These are phyloP conservation scores for Erigeron canadensis DNA, from an alignment of 129 eudicot genomes.

Conservation along the genomic window DNA sequence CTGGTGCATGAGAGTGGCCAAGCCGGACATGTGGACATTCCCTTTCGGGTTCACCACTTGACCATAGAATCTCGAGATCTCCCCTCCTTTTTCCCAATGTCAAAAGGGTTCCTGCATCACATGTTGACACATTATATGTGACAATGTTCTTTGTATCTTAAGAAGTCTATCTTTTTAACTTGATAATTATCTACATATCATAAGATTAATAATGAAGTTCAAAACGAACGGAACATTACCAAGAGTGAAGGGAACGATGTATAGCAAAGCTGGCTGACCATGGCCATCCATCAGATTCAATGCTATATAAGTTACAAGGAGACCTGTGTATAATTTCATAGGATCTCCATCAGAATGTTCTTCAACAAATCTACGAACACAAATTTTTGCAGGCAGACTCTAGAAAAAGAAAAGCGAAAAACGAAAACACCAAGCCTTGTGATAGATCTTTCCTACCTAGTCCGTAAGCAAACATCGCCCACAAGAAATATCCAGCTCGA, in stretches of 20 bases:
- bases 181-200: neutral
- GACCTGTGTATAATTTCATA: constrained; percentile 52
- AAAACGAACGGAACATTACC: constrained; percentile 40
- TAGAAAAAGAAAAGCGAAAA: neutral
- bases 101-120: constrained; percentile 62
- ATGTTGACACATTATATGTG: neutral
- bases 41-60: constrained; percentile 73
- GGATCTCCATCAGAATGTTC: constrained; percentile 9
- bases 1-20: constrained; percentile 28
- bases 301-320: constrained; percentile 73
- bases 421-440: neutral
- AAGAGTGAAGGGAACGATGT: constrained; percentile 80
- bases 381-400: neutral
- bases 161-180: neutral
- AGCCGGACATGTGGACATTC: constrained; percentile 63
- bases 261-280: constrained; percentile 89
- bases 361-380: neutral
- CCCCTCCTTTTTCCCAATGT: constrained; percentile 70
- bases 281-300: constrained; percentile 90
- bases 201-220: neutral
- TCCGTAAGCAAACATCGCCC: constrained; percentile 87
- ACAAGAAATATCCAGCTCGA: constrained; percentile 76
- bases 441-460: constrained; percentile 46
- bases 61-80: constrained; percentile 64
- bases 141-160: neutral